These are phyloP conservation scores for Fusarium pseudonygamai DNA, from an alignment of 2,329 filamentous ascomycete species.

Conservation along the genomic window DNA sequence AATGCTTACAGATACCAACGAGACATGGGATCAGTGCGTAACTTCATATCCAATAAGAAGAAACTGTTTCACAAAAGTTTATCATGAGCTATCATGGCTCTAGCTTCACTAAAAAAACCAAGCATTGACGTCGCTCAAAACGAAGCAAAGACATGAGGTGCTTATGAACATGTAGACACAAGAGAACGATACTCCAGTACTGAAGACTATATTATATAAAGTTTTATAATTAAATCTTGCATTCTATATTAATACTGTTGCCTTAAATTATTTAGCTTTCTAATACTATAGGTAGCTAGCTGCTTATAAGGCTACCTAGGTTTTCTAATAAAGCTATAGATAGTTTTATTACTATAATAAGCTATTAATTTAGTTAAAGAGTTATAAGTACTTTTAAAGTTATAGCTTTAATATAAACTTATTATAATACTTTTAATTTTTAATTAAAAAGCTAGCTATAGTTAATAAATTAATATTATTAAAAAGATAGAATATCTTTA, in stretches of 20 bases:
- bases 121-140: not conserved
- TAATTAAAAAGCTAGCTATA: no score
- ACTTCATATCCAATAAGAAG: not conserved
- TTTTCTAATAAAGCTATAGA: no score
- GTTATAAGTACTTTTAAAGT: no score
- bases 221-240: not conserved
- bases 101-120: not conserved
- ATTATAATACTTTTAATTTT: no score
- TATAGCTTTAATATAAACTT: no score
- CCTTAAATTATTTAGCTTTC: not conserved
- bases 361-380: no score
- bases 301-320: no score
- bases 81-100: not conserved
- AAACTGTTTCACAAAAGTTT: not conserved
- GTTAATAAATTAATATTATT: no score
- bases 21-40: constrained; percentile 19
- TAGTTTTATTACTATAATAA: no score
- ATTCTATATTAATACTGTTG: not conserved
- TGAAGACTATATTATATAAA: not conserved
- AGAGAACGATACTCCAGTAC: not conserved
- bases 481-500: no score
- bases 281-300: not conserved
- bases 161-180: not conserved
- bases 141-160: not conserved
- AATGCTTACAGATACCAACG: not conserved